Evolutionary conservation across 2,329 filamentous ascomycete genomes (phyloP), one percentile per base, ranked within the genome.

Genomic region (Albifimbria verrucaria): DNA sequence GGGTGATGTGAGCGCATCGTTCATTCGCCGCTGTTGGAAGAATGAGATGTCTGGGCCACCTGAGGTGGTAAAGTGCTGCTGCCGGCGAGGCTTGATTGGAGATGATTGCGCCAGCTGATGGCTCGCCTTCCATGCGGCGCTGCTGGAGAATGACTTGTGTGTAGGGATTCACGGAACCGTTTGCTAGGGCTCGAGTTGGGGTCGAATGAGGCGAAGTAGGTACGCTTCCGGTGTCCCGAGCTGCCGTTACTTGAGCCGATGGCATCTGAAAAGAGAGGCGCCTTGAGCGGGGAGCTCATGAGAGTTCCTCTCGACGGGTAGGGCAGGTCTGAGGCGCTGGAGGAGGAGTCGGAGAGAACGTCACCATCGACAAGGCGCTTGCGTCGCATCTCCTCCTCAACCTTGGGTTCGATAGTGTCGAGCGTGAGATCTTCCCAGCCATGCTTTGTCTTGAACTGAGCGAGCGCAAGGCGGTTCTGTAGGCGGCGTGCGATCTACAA

Each of bases 381-480:
- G 62, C 86, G 82, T 73, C 88, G 84, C 68, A 92, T 79, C 72
- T 93, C 84, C 67, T 92, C 83, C 67, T 93, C 88, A 57, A 93
- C 77, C 68, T 87, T 89, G 49, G 91, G 90, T 73, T 96, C 91
- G 73, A 96, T 90, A 56, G 80, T 86, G 68, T 92, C 90, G 65
- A 95, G 83, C 57, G 88, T 90, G 68, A 96, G 82, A 71, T 94
- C 90, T 73, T 97, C 89, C 87, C 92, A 95, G 69, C 92, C 92
- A 76, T 96, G 89, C 74, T 95, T 92, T 61, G 94, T 92, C 77
- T 97, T 97, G 82, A 97, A 94, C 72, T 95, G 94, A 68, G 94
- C 94, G 59, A 97, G 85, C 54, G 94, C 93, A 55, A 99, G 85
- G 58, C 93, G 90, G 77, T 96, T 92, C 75, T 97, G 92, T 52